Evolutionary conservation across 139 green algal genomes (phyloP), one percentile per base, ranked within the genome.

Genomic region (Chlamydomonas incerta): DNA sequence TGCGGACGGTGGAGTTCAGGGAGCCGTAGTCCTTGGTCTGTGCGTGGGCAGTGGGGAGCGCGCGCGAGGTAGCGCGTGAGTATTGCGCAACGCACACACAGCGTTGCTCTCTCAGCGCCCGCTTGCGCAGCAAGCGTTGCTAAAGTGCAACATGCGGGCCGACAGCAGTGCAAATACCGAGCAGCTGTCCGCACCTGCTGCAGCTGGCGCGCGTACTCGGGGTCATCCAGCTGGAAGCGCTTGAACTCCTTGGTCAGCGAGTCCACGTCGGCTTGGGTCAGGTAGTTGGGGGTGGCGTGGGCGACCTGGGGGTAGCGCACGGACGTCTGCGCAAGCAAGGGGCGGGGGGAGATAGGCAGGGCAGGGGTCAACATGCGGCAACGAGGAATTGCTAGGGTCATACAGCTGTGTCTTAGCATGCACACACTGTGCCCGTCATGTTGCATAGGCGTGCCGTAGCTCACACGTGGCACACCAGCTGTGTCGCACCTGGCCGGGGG

Each of bases 271-370:
- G 60, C 60, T n/a, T 2, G 52, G 77, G 63, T 46, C 18, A 84
- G 77, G 20, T 47, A 74, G 63, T 55, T 66, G 46, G 17, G n/a
- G 13, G 9, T 33, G 29, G 65, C 77, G 77, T 74, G 13, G 31
- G 77, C 63, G 1, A 84, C 77, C 63, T 84, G 77, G 41, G 77
- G 77, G 65, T 84, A 84, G 41, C 29, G 77, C 46, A 52, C 77
- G 0, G 46, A 33, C 8, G 41, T 66, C 77, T 84, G 77, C 63
- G 24, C 1, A 33, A 2, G 3, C 24, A 10, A 55, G 10, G 24
- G 69, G 35, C 13, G 24, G 37, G 14, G 9, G 69, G 23, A 5
- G 8, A 34, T 21, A 10, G 35, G n/a, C 18, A 67, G 24, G 34
- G 15, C 10, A 23, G 31, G 65, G 65, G 9, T n/a, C n/a, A 23